These are phyloP conservation scores for Aspergillus felis DNA, from an alignment of 2,329 filamentous ascomycete genomes.

Conservation along the genomic window DNA sequence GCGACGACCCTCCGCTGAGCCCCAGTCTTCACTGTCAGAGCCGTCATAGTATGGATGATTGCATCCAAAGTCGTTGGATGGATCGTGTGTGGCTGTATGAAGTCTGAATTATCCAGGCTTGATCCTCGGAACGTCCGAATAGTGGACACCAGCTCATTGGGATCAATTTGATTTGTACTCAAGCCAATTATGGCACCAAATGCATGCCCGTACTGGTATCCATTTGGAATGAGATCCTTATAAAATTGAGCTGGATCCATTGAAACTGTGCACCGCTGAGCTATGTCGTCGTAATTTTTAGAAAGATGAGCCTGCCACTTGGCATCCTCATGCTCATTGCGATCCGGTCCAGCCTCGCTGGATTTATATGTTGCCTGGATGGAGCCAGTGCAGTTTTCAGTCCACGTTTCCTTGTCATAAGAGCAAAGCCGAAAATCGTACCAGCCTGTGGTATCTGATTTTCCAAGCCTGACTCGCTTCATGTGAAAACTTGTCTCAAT, in stretches of 20 bases:
- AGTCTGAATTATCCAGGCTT: background rate
- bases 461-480: background rate
- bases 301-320: background rate
- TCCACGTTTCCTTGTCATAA: conserved; percentile 2
- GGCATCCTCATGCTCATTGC: background rate
- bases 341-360: background rate
- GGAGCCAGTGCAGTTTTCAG: background rate
- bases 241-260: background rate
- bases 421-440: conserved; percentile 4
- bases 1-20: background rate
- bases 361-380: background rate
- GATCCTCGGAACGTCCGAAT: background rate
- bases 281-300: background rate
- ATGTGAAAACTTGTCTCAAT: conserved; percentile 1
- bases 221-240: background rate
- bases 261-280: background rate
- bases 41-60: conserved; percentile 4
- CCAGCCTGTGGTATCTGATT: background rate
- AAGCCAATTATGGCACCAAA: background rate
- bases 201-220: conserved; percentile 3
- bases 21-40: background rate
- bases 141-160: background rate
- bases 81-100: conserved; percentile 1
- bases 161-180: background rate
- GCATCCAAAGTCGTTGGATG: conserved; percentile 7